Percentiles rank a stretch among this genome's conserved stretches.
phyloP scores from a whole-genome alignment of 2,329 filamentous ascomycete species.

The Colletotrichum sidae region DNA sequence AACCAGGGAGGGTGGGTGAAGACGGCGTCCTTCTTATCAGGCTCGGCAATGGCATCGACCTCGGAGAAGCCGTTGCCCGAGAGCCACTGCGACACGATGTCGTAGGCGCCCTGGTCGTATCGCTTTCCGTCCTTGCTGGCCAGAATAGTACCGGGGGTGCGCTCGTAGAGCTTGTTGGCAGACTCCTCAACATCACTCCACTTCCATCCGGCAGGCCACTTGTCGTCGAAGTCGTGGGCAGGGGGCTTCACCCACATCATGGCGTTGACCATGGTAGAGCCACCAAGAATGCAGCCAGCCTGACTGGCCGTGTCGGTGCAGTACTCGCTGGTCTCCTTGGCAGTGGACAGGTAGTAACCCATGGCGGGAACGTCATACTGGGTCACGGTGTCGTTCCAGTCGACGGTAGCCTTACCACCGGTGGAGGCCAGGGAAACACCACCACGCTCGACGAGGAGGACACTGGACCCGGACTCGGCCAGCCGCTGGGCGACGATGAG shows the following conservation, averaged over 20 bases:
- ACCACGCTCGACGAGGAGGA: constrained; percentile 38
- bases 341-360: constrained; percentile 33
- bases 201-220: constrained; percentile 39
- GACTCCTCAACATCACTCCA: constrained; percentile 38
- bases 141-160: constrained; percentile 38
- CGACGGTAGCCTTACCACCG: constrained; percentile 39
- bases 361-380: constrained; percentile 41
- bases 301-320: constrained; percentile 44
- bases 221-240: constrained; percentile 37
- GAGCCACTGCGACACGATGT: constrained; percentile 36
- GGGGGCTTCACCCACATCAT: constrained; percentile 43
- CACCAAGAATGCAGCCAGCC: constrained; percentile 48
- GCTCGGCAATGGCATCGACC: constrained; percentile 37
- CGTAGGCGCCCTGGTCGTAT: constrained; percentile 39
- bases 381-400: constrained; percentile 43
- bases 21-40: constrained; percentile 37
- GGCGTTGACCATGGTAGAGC: constrained; percentile 45
- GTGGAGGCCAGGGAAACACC: constrained; percentile 31
- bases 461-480: constrained; percentile 38
- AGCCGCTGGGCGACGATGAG: constrained; percentile 36
- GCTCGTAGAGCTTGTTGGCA: constrained; percentile 39
- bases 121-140: constrained; percentile 39
- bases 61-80: constrained; percentile 36
- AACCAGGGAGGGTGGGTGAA: constrained; percentile 40
- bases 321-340: constrained; percentile 36